Base-by-base conservation (phyloP, 768 basidiomycete species). In the Crepidotus variabilis region DNA sequence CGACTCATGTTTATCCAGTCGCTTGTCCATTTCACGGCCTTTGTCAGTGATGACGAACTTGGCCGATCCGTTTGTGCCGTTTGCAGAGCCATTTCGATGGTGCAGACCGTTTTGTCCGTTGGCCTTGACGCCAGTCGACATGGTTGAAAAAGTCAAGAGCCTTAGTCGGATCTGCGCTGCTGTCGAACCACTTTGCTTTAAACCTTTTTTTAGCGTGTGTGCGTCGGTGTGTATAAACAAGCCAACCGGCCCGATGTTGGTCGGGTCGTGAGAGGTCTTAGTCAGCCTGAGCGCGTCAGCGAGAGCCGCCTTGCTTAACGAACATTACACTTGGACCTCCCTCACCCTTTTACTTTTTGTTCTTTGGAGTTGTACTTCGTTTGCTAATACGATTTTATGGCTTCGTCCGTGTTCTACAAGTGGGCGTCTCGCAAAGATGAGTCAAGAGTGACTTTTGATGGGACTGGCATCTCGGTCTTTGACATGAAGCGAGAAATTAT, bases 401-500 rank as follows among this genome's bases (percentile, higher is more conserved):
- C 91, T 66, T 96, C 94, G 68, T 94, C 92, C 75, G 93, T 98
- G 70, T 97, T 94, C 77, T 98, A 96, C 86, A 90, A 89, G 76
- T 99, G 97, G 87, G 92, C 87, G 72, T 94, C 94, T 63, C 88
- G 92, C 71, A 92, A 83, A 77, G 87, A 91, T 77, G 96, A 98
- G 74, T 94, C 94, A 56, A 81, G 94, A 69, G 87, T 99, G 72
- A 88, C 92, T 53, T 98, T 99, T 78, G 96, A 99, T 70, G 97
- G 97, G 67, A 98, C 96, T 63, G 93, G 94, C 60, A 98, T 99
- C 69, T 94, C 94, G 67, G 94, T 98, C 64, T 98, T 98, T 80
- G 97, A 99, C 75, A 79, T 99, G 73, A 99, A 99, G 78, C 92
- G 88, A 79, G 97, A 98, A 75, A 92, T 99, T 69, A 96, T 99